phyloP scores from a whole-genome alignment of 2,329 filamentous ascomycete species.

The Colletotrichum lindemuthianum region DNA sequence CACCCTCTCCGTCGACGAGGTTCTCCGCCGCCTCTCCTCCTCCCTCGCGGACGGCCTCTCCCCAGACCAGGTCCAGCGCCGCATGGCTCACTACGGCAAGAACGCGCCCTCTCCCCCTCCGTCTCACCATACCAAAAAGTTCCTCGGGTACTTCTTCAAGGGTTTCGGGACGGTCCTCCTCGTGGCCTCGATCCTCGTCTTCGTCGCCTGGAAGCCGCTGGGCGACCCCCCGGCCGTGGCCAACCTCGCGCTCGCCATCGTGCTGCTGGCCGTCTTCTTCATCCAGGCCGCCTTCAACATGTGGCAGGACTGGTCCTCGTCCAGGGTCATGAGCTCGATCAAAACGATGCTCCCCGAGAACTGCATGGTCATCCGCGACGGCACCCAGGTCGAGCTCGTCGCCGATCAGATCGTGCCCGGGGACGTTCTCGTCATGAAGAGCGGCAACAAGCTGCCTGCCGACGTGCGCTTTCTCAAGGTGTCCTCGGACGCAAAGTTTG shows the following conservation, averaged over 20 bases:
- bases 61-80: constrained; percentile 62
- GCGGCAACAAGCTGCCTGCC: constrained; percentile 78
- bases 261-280: constrained; percentile 75
- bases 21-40: constrained; percentile 68
- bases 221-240: constrained; percentile 75
- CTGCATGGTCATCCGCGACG: constrained; percentile 72
- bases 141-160: constrained; percentile 78
- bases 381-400: constrained; percentile 57
- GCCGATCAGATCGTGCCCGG: constrained; percentile 76
- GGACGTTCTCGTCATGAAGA: constrained; percentile 74
- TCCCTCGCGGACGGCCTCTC: constrained; percentile 69
- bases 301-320: constrained; percentile 81
- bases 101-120: constrained; percentile 75
- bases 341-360: constrained; percentile 82
- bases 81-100: constrained; percentile 68
- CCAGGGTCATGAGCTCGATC: constrained; percentile 81
- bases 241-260: constrained; percentile 78
- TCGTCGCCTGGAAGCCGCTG: constrained; percentile 80
- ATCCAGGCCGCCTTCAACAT: constrained; percentile 76
- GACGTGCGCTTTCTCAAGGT: constrained; percentile 77
- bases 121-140: constrained; percentile 66
- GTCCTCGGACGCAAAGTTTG: constrained; percentile 76
- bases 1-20: constrained; percentile 64
- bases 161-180: constrained; percentile 80
- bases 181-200: constrained; percentile 75